Conservation (phyloP, 805 yeast species). For the Teunomyces tritomae region DNA sequence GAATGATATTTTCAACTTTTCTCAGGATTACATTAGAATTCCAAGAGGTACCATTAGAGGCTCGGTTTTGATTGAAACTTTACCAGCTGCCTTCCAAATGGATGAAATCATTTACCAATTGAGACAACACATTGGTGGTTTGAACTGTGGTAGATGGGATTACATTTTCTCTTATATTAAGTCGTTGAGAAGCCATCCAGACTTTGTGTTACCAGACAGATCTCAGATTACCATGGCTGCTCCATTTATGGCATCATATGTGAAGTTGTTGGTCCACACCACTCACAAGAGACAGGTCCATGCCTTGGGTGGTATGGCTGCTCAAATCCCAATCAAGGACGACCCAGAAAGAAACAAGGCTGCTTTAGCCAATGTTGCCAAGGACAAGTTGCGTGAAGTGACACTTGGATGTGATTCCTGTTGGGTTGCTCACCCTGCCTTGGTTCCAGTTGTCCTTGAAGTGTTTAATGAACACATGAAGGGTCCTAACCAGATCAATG, state of each 20-base stretch:
- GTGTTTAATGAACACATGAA: conserved; percentile 77
- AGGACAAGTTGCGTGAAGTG: conserved; percentile 76
- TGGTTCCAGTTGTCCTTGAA: conserved; percentile 68
- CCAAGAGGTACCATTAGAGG: conserved; percentile 79
- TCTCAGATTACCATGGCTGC: conserved; percentile 77
- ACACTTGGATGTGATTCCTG: conserved; percentile 82
- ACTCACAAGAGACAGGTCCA: conserved; percentile 80
- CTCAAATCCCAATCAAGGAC: conserved; percentile 76
- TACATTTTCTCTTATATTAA: conserved; percentile 80
- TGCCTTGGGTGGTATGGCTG: conserved; percentile 92
- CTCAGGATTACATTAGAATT: conserved; percentile 68
- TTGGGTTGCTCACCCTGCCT: conserved; percentile 87
- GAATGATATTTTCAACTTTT: conserved; percentile 75
- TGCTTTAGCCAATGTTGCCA: conserved; percentile 71
- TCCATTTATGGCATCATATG: conserved; percentile 79
- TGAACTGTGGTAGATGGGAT: conserved; percentile 90
- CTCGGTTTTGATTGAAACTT: conserved; percentile 77
- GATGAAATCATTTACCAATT: conserved; percentile 78
- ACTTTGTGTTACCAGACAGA: conserved; percentile 73
- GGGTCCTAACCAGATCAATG: conserved; percentile 74
- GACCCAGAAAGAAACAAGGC: conserved; percentile 60
- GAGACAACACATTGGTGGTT: conserved; percentile 73
- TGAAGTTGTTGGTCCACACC: conserved; percentile 65
- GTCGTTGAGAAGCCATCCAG: conserved; percentile 65
- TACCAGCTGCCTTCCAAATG: conserved; percentile 85